Evolutionary conservation across 371 early-diverging fungal species (phyloP).

Genomic region (Chytridium lagenaria): DNA sequence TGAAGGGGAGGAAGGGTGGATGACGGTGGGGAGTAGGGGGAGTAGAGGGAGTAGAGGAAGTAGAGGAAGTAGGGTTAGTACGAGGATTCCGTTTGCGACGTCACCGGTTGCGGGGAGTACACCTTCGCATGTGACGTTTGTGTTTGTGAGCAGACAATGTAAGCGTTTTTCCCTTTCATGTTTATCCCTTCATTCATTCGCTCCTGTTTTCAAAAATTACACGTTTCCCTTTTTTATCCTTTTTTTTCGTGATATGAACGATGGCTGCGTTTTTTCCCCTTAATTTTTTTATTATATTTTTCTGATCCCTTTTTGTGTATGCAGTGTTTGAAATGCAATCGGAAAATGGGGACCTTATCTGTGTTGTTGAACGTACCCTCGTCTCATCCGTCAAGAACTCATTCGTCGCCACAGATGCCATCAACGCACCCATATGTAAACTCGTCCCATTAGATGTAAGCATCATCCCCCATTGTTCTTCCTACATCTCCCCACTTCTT

Average conservation of each 20-base stretch:
- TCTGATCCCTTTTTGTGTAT: background rate
- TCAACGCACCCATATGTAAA: conserved; percentile 10
- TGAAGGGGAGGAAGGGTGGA: background rate
- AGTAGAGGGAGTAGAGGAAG: background rate
- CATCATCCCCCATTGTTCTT: background rate
- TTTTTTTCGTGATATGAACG: no score
- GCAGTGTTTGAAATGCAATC: conserved; percentile 15
- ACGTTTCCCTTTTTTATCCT: no score
- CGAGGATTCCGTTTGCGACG: conserved; percentile 21
- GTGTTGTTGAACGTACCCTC: background rate
- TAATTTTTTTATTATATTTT: no score
- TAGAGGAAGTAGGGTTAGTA: background rate
- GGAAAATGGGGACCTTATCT: conserved; percentile 7
- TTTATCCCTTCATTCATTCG: no score
- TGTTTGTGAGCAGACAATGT: conserved; percentile 13
- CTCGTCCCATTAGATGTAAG: background rate
- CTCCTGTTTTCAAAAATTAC: no score
- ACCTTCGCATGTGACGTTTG: conserved; percentile 13
- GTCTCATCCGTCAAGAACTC: conserved; percentile 10
- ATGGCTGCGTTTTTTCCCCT: no score
- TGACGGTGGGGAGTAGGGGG: conserved; percentile 4
- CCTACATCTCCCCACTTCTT: background rate
- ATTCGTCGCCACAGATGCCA: conserved; percentile 4
- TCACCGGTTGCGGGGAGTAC: conserved; percentile 4
- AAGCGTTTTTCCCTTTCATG: no score